A percentile compares a stretch with the other conserved stretches of the same genome.
Evolutionary conservation across 106 monocot species (phyloP).

Genomic region (Triglochin maritima): DNA sequence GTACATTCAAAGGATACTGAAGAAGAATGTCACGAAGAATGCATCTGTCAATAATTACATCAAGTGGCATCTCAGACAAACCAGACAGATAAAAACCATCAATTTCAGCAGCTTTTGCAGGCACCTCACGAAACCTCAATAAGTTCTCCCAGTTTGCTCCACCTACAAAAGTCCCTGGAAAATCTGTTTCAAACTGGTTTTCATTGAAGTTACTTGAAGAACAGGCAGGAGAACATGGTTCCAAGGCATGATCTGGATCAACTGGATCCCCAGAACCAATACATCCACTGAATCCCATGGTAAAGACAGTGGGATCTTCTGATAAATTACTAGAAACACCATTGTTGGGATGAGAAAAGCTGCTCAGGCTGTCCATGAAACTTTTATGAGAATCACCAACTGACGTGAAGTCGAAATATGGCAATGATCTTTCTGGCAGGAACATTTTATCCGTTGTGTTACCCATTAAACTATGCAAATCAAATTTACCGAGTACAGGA

Average conservation of each 20-base stretch:
- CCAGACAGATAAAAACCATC: slow-evolving; percentile 7
- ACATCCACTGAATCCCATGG: slow-evolving; percentile 5
- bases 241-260: slow-evolving; percentile 10
- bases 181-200: slow-evolving; percentile 5
- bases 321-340: slow-evolving; percentile 8
- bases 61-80: slow-evolving; percentile 61
- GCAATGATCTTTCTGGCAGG: slow-evolving; percentile 10
- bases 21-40: slow-evolving; percentile 69
- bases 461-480: slow-evolving; percentile 19
- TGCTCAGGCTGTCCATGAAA: slow-evolving; percentile 18
- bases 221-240: slow-evolving; percentile 11
- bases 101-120: slow-evolving; percentile 5
- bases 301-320: neutral
- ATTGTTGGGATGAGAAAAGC: slow-evolving; percentile 9
- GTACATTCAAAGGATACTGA: slow-evolving; percentile 73
- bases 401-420: slow-evolving; percentile 57
- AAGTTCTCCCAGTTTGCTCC: slow-evolving; percentile 51
- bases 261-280: slow-evolving; percentile 5
- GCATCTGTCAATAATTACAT: slow-evolving; percentile 71
- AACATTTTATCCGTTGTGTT: slow-evolving; percentile 20
- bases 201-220: slow-evolving; percentile 16
- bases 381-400: slow-evolving; percentile 42
- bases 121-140: slow-evolving; percentile 28
- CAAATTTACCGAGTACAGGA: slow-evolving; percentile 38
- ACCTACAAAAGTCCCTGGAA: slow-evolving; percentile 26